Evolutionary conservation across 225 moss, liverwort and hornwort genomes (phyloP).

Genomic region (Polytrichum formosum): DNA sequence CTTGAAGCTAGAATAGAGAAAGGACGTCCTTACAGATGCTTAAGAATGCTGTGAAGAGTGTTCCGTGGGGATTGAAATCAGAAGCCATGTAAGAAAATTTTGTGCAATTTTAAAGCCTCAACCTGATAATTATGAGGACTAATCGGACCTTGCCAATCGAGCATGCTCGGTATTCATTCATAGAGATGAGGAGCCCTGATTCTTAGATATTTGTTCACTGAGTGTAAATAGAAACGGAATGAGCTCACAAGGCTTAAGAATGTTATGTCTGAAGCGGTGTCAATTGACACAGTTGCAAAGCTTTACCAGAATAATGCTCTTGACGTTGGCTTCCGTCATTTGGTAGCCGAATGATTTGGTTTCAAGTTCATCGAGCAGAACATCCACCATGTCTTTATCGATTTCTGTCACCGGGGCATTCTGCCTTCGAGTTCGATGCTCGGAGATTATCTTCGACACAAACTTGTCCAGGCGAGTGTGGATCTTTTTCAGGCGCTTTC

Average conservation of each 20-base stretch:
- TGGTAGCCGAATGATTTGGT: not conserved
- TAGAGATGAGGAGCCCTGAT: too few relatives aligned
- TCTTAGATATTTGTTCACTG: too few relatives aligned
- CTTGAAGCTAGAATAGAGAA: too few relatives aligned
- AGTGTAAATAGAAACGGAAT: too few relatives aligned
- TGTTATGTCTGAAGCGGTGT: not conserved
- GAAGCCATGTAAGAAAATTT: too few relatives aligned
- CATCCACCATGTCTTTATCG: not conserved
- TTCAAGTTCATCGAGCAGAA: not conserved
- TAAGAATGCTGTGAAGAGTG: too few relatives aligned
- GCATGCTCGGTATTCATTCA: not conserved
- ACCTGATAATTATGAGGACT: too few relatives aligned
- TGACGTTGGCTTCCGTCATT: constrained; percentile 9
- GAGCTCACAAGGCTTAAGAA: too few relatives aligned
- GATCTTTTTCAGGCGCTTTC: not conserved
- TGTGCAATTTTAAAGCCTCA: too few relatives aligned
- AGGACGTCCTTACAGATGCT: too few relatives aligned
- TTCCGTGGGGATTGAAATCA: too few relatives aligned
- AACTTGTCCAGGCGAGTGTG: not conserved
- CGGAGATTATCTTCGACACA: not conserved
- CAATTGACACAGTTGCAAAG: not conserved
- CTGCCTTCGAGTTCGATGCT: not conserved
- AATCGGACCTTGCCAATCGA: not conserved
- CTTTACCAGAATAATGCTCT: constrained; percentile 7
- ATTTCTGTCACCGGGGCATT: not conserved